A percentile compares a stretch with the other conserved stretches of the same genome.
These are phyloP conservation scores for Zygosaccharomyces sapae DNA, from an alignment of 1,139 yeast species.

Conservation along the genomic window DNA sequence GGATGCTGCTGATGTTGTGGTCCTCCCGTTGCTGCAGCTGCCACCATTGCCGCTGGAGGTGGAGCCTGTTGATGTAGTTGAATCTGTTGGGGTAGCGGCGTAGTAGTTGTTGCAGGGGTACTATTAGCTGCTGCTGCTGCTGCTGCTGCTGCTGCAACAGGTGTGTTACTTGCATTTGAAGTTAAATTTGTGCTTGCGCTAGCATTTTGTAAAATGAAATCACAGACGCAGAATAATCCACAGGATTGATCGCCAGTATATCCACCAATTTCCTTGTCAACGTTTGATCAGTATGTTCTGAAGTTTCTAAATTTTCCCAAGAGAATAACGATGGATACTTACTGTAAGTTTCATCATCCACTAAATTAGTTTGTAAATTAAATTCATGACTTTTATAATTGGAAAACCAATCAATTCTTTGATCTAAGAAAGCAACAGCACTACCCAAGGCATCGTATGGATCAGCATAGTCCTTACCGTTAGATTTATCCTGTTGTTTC, in stretches of 20 bases:
- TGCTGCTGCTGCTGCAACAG: conserved; percentile 20
- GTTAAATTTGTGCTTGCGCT: conserved; percentile 16
- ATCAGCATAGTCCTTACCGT: conserved; percentile 29
- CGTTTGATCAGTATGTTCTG: conserved; percentile 30
- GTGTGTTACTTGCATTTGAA: conserved; percentile 14
- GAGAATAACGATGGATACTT: conserved; percentile 45
- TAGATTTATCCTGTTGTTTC: conserved; percentile 35
- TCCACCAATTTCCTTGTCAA: conserved; percentile 34
- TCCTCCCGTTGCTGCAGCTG: conserved; percentile 15
- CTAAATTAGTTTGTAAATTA: conserved; percentile 37
- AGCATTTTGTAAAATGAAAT: conserved; percentile 31
- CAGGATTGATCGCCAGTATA: conserved; percentile 34
- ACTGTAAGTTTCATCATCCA: conserved; percentile 37
- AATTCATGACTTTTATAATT: conserved; percentile 33
- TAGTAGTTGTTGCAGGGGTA: conserved; percentile 17
- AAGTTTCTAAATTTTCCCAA: conserved; percentile 34
- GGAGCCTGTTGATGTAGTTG: conserved; percentile 21
- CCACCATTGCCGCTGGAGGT: neutral
- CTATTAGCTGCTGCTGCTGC: conserved; percentile 21
- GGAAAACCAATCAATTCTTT: conserved; percentile 35
- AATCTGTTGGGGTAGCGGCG: conserved; percentile 20
- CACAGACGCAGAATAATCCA: conserved; percentile 34
- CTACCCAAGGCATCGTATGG: conserved; percentile 35
- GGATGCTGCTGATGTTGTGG: conserved; percentile 21
- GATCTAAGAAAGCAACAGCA: conserved; percentile 39